Base-by-base conservation (phyloP, 768 basidiomycete species). In the Leccinellum albellum region DNA sequence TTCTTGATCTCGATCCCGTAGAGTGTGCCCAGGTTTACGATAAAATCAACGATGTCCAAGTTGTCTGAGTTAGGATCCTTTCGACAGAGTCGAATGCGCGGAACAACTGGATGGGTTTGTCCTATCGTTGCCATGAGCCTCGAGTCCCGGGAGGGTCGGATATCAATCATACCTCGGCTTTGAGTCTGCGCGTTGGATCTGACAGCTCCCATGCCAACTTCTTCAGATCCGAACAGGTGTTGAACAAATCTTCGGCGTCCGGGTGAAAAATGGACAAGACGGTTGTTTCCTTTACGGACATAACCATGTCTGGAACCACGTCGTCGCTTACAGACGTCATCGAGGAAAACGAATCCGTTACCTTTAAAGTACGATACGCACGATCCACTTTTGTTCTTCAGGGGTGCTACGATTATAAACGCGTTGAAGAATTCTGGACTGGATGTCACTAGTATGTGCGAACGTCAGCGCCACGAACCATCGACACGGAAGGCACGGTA, bases 211-310 rank as follows among this genome's bases (percentile, higher is more conserved):
- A 98, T 32, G 86, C 87, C 3, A 99, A 91, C 57, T 91, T 90
- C 76, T 95, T 94, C 46, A 98, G 77, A 71, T 98, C 95, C 0
- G 95, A 98, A 69, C 94, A 98, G 1, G 93, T 94, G 68, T 98
- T 98, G 76, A 91, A 99, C 7, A 97, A 74, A 67, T 93, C 91
- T 59, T 91, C 87, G 0, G 96, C 95, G 63, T 98, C 94, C 0
- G 91, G 90, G 73, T 99, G 97, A 65, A 97, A 93, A 9, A 93
- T 87, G 0, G 85, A 76, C 61, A 99, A 87, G 0, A 98, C 89
- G 0, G 94, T 94, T 14, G 89, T 94, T 71, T 98, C 97, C 73
- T 95, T 91, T 51, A 97, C 89, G 1, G 88, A 90, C 55, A 98
- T 95, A 46, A 84, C 80, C 80, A 98, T 86, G 64, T 98, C 96